These are phyloP conservation scores for Fusarium cicatricum DNA, from an alignment of 2,329 filamentous ascomycete genomes.

Conservation along the genomic window DNA sequence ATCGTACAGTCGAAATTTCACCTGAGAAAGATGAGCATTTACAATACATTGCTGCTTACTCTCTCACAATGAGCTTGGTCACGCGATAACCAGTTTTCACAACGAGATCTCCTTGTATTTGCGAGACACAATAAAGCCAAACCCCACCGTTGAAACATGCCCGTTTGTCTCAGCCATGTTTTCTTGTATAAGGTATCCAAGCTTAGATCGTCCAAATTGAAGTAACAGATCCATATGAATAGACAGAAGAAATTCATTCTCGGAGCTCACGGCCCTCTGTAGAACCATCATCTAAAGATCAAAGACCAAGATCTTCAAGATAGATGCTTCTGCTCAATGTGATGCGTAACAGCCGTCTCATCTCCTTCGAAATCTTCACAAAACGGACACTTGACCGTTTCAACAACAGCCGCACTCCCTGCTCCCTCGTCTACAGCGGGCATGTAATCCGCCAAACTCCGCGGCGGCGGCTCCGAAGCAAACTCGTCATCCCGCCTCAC, in stretches of 20 bases:
- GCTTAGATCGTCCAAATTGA: too few species aligned
- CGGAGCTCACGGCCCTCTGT: too few species aligned
- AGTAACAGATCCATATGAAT: too few species aligned
- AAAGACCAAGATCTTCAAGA: conserved; percentile 10
- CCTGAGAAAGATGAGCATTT: too few species aligned
- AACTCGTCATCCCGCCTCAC: conserved; percentile 49
- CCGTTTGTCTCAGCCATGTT: conserved; percentile 3
- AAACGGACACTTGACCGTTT: conserved; percentile 64
- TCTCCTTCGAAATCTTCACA: conserved; percentile 74
- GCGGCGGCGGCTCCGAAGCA: conserved; percentile 49
- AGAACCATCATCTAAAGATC: too few species aligned
- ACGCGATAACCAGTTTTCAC: not conserved
- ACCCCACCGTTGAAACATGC: not conserved
- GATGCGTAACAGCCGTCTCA: conserved; percentile 71
- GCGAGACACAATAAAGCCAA: not conserved
- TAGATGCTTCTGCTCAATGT: conserved; percentile 60
- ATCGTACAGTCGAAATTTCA: too few species aligned
- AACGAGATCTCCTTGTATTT: not conserved
- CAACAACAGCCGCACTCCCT: conserved; percentile 12
- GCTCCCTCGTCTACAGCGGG: conserved; percentile 47
- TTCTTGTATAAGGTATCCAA: too few species aligned
- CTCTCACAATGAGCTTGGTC: too few species aligned
- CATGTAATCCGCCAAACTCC: conserved; percentile 57
- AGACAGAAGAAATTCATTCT: too few species aligned
- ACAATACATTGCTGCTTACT: too few species aligned